Evolutionary conservation across 2,329 filamentous ascomycete genomes (phyloP), one percentile per base, ranked within the genome.

Genomic region (Penicillium sp.): DNA sequence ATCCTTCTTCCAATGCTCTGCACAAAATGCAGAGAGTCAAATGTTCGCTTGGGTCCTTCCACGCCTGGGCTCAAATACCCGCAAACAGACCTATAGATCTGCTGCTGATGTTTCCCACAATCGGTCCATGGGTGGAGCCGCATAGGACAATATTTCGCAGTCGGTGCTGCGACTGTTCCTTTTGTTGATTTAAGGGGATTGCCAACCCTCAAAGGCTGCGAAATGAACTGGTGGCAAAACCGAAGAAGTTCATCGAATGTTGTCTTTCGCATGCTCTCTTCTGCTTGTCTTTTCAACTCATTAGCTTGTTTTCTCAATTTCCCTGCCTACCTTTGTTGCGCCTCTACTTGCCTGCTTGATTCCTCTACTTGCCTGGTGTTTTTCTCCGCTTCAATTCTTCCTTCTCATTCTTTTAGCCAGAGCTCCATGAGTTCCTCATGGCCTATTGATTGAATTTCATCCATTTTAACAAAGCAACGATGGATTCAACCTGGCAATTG

Each of bases 121-220:
- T 68, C 58, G 14, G 44, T 49, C 65, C 58, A 70, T 10, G 34
- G 51, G 1, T 11, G 31, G 27, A 69, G 56, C 43, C 49, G 40
- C 34, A 38, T 29, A 1, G 61, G 67, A 24, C 65, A 70, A 40
- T 59, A 55, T 53, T 71, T 70, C 8, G 60, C 60, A 9, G 39
- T 59, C 6, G 59, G 64, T 7, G 43, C 13, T 2, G 56, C 52
- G 2, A 69, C 65, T 8, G 48, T 56, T 4, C 65, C 60, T 27
- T 59, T 66, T 5, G 62, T 70, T n/a, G 62, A 70, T 24, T 22
- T 34, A 47, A 47, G 57, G 4, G 51, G 56, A 7, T 27, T 43
- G 52, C 40, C 47, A 10, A 55, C 58, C 59, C 43, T 40, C 32
- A 70, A 49, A 1, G 29, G 45, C 14, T 32, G 11, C 8, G 53